Evolutionary conservation across 768 basidiomycete genomes (phyloP).

Genomic region (Lentinula sp.): DNA sequence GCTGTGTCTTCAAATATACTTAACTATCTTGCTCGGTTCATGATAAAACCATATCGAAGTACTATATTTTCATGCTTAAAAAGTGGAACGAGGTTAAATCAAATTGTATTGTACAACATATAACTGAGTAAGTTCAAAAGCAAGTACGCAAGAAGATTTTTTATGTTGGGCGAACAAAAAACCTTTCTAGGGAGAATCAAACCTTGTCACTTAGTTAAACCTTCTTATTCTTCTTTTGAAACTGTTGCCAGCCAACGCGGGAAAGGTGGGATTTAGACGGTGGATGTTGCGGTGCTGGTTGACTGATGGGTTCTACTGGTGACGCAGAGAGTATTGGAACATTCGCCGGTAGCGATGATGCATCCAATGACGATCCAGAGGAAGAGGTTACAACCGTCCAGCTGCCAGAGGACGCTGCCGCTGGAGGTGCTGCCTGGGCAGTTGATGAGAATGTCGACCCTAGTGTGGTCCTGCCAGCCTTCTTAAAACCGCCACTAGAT

Average conservation of each 20-base stretch:
- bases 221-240: conserved; percentile 35
- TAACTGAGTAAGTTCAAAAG: neutral
- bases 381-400: conserved; percentile 8
- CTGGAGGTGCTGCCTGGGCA: conserved; percentile 1
- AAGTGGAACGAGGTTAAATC: neutral
- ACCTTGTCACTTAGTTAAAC: conserved; percentile 2
- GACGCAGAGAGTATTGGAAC: conserved; percentile 7
- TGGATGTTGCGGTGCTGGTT: neutral
- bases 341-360: neutral
- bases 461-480: conserved; percentile 46
- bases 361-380: conserved; percentile 58
- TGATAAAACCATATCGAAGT: neutral
- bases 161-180: no score
- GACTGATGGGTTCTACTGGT: conserved; percentile 9
- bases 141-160: no score
- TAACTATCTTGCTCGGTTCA: neutral
- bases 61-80: neutral
- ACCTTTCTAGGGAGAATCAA: no score
- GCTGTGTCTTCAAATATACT: neutral
- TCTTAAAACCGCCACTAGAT: conserved; percentile 29
- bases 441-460: conserved; percentile 19
- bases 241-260: conserved; percentile 55
- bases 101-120: neutral
- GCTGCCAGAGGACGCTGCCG: conserved; percentile 1
- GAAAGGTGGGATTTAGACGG: conserved; percentile 23